Evolutionary conservation across 2,329 filamentous ascomycete genomes (phyloP).

Genomic region (Colletotrichum lini): DNA sequence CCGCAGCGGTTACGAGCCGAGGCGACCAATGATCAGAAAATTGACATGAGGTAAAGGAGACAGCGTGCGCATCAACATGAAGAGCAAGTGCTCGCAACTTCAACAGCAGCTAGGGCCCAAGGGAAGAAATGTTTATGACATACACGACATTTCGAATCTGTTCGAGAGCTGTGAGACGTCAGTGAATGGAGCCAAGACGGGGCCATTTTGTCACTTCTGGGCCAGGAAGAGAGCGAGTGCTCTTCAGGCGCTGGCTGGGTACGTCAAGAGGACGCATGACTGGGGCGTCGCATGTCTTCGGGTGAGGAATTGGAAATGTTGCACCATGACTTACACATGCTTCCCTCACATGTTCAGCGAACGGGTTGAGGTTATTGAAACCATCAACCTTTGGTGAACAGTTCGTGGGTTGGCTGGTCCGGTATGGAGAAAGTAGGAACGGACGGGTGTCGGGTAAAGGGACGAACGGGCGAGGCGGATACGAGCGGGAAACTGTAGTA

Average conservation of each 20-base stretch:
- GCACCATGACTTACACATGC: slow-evolving; percentile 57
- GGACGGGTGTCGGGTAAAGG: neutral
- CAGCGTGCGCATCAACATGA: slow-evolving; percentile 3
- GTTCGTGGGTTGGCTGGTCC: slow-evolving; percentile 20
- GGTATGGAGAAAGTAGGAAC: slow-evolving; percentile 1
- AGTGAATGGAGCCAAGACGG: slow-evolving; percentile 54
- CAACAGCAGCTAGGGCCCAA: slow-evolving; percentile 42
- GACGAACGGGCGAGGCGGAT: slow-evolving; percentile 24
- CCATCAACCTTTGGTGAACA: slow-evolving; percentile 35
- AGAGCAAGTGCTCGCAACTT: slow-evolving; percentile 28
- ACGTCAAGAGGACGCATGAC: neutral
- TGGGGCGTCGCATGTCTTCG: neutral
- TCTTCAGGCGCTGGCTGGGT: slow-evolving; percentile 2
- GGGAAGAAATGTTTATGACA: slow-evolving; percentile 45
- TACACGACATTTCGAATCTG: slow-evolving; percentile 68
- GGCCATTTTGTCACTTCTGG: slow-evolving; percentile 48
- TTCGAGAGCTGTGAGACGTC: slow-evolving; percentile 60
- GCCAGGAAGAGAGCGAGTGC: slow-evolving; percentile 39
- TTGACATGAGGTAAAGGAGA: neutral
- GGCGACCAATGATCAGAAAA: neutral
- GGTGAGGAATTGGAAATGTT: neutral
- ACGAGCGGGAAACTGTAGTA: slow-evolving; percentile 14
- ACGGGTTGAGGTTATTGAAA: slow-evolving; percentile 42
- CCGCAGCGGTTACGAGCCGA: neutral
- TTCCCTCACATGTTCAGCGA: slow-evolving; percentile 58